Conservation (phyloP, 2,329 filamentous ascomycete genomes). For the Xylariaceae sp. region DNA sequence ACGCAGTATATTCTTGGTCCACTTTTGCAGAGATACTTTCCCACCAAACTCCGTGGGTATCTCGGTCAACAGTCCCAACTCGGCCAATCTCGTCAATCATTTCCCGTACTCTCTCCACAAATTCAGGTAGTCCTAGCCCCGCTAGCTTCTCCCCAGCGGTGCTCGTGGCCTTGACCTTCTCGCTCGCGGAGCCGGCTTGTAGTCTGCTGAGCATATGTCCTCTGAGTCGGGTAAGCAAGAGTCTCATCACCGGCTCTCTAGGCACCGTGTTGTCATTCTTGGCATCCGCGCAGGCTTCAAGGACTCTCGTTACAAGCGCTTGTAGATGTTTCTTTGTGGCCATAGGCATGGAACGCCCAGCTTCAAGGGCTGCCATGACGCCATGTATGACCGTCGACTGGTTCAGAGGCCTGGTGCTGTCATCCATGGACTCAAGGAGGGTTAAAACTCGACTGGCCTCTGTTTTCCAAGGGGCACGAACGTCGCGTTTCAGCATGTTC, state of each 20-base stretch:
- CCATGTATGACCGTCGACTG: slow-evolving; percentile 50
- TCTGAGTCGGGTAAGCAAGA: slow-evolving; percentile 64
- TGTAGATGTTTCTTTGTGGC: slow-evolving; percentile 57
- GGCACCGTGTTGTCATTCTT: slow-evolving; percentile 40
- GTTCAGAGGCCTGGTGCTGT: slow-evolving; percentile 44
- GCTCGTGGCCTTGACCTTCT: slow-evolving; percentile 66
- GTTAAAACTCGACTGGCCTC: slow-evolving; percentile 68
- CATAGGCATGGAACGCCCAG: slow-evolving; percentile 60
- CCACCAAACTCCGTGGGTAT: slow-evolving; percentile 66
- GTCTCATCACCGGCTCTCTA: slow-evolving; percentile 56
- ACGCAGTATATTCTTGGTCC: slow-evolving; percentile 37
- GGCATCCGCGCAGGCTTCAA: slow-evolving; percentile 48
- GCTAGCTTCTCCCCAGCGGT: slow-evolving; percentile 67
- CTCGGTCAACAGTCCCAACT: slow-evolving; percentile 63
- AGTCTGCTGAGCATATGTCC: slow-evolving; percentile 63
- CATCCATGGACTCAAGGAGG: slow-evolving; percentile 56
- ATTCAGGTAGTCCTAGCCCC: slow-evolving; percentile 66
- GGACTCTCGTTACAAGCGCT: slow-evolving; percentile 54
- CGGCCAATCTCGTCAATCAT: slow-evolving; percentile 65
- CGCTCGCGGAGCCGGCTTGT: slow-evolving; percentile 61
- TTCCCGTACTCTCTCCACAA: slow-evolving; percentile 63
- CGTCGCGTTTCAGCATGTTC: slow-evolving; percentile 76
- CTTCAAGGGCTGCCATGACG: slow-evolving; percentile 59
- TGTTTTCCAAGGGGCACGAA: slow-evolving; percentile 70
- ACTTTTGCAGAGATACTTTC: slow-evolving; percentile 59